phyloP scores from a whole-genome alignment of 2,329 filamentous ascomycete genomes.

The Colletotrichum echinochloae region DNA sequence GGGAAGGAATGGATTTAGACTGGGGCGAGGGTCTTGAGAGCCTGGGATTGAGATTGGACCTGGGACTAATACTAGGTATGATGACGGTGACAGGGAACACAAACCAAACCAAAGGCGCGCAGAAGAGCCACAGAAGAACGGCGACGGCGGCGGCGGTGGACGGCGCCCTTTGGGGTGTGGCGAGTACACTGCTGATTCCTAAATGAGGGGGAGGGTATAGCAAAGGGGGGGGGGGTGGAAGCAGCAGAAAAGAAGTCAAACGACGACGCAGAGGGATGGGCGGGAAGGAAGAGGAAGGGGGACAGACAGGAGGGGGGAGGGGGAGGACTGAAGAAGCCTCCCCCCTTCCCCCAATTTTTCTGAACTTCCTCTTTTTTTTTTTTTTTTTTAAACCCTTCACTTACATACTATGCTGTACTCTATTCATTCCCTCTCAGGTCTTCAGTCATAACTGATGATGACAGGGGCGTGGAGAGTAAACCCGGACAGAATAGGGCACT shows the following conservation, averaged over 20 bases:
- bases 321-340: neutral
- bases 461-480: neutral
- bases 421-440: neutral
- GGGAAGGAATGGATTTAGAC: conserved; percentile 15
- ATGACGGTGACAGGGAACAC: conserved; percentile 29
- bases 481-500: conserved; percentile 9
- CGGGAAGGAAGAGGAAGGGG: neutral
- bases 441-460: neutral
- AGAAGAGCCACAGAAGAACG: conserved; percentile 18
- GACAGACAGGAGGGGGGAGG: too few species aligned
- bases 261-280: neutral
- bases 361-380: too few species aligned
- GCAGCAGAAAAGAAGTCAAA: neutral
- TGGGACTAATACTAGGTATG: neutral
- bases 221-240: neutral
- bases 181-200: conserved; percentile 1
- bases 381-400: neutral
- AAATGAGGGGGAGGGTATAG: neutral
- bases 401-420: neutral
- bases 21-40: conserved; percentile 11
- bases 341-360: neutral
- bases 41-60: conserved; percentile 6
- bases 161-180: conserved; percentile 26
- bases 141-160: conserved; percentile 6
- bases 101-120: conserved; percentile 10